phyloP scores from a whole-genome alignment of 139 green algal species.

The Micractinium conductrix region DNA sequence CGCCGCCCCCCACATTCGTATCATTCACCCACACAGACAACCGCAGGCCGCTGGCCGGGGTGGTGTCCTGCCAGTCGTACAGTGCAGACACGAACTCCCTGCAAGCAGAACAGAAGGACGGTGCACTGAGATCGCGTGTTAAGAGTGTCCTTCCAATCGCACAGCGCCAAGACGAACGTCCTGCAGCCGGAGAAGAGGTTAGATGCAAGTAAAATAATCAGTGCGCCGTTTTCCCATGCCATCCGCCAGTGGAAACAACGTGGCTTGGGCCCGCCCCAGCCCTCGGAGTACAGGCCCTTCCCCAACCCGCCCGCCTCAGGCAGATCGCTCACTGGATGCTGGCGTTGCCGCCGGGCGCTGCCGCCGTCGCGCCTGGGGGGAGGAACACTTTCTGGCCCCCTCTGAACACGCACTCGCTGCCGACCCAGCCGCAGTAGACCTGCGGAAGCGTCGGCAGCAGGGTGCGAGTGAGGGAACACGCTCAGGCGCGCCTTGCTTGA shows the following conservation, averaged over 20 bases:
- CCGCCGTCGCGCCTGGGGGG: not conserved
- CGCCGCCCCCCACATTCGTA: constrained; percentile 39
- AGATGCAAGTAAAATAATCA: not conserved
- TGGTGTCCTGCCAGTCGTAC: constrained; percentile 61
- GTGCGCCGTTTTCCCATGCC: no score
- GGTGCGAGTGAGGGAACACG: not conserved
- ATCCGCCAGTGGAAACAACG: no score
- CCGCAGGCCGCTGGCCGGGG: constrained; percentile 31
- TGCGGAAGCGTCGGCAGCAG: constrained; percentile 1
- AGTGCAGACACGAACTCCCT: constrained; percentile 58
- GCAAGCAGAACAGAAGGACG: not conserved
- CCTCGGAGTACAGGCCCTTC: no score
- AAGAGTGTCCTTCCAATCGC: no score
- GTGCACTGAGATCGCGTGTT: no score
- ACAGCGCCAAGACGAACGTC: not conserved
- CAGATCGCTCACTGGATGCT: constrained; percentile 20
- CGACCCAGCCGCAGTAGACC: constrained; percentile 61
- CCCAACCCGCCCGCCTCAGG: no score
- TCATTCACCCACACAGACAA: constrained; percentile 69
- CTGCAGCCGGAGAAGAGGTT: not conserved
- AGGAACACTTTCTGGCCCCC: constrained; percentile 4
- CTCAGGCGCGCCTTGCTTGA: no score
- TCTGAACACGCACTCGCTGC: constrained; percentile 35
- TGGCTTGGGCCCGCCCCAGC: no score
- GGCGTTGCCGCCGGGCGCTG: not conserved